These are phyloP conservation scores for Fusarium udum DNA, from an alignment of 2,329 filamentous ascomycete species.

Conservation along the genomic window DNA sequence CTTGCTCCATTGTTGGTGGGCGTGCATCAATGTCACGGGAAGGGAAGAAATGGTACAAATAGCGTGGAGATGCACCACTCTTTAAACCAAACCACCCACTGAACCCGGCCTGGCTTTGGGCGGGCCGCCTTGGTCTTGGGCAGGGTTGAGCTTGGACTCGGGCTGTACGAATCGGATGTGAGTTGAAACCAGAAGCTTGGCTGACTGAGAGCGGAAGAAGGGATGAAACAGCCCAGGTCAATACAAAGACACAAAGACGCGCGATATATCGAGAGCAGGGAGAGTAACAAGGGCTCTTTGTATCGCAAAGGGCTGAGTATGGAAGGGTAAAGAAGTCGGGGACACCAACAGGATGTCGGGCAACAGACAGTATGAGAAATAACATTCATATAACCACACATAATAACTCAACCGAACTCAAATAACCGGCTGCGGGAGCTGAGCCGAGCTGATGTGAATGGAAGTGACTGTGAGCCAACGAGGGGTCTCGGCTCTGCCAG, in stretches of 20 bases:
- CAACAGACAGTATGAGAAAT: not conserved
- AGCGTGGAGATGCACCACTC: constrained; percentile 17
- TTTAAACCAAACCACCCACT: not conserved
- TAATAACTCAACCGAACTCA: not conserved
- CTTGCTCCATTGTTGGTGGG: constrained; percentile 39
- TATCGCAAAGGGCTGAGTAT: not conserved
- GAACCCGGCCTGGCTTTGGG: not conserved
- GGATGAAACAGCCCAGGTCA: not conserved
- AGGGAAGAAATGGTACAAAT: constrained; percentile 27
- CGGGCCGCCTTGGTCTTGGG: not conserved
- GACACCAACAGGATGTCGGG: not conserved
- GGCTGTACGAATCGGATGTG: not conserved
- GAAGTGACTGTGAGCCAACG: not conserved
- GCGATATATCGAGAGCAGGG: not conserved
- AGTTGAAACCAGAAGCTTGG: not conserved
- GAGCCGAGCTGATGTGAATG: not conserved
- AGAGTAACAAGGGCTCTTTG: not conserved
- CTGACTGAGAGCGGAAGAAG: not conserved
- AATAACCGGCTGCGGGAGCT: not conserved
- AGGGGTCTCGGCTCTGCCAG: constrained; percentile 5
- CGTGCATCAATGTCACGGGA: constrained; percentile 24
- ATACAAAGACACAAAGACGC: constrained; percentile 1
- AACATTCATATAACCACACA: not conserved
- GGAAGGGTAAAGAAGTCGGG: not conserved
- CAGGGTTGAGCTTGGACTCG: not conserved